These are phyloP conservation scores for Typha latifolia DNA, from an alignment of 176 grass and related monocot genomes.

Conservation along the genomic window DNA sequence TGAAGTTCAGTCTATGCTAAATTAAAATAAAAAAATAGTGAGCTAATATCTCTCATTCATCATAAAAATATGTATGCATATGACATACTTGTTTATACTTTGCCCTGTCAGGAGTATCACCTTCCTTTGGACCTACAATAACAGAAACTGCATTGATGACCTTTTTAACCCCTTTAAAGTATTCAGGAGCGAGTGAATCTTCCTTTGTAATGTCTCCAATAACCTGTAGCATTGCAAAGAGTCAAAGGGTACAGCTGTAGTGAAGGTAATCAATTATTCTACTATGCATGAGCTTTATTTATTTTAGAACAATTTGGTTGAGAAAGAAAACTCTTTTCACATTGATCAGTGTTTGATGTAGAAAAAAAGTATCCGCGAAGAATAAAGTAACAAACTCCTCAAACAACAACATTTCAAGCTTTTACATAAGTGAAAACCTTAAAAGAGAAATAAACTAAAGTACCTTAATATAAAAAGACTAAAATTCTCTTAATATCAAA, in stretches of 20 bases:
- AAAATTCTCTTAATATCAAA: too few species aligned
- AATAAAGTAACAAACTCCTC: neutral
- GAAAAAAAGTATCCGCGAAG: neutral
- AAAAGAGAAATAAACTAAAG: neutral
- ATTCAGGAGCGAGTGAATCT: constrained; percentile 54
- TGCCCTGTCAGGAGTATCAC: constrained; percentile 85
- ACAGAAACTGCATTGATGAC: constrained; percentile 85
- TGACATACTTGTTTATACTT: constrained; percentile 86
- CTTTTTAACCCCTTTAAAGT: constrained; percentile 78
- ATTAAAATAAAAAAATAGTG: constrained; percentile 1
- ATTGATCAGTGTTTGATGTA: neutral
- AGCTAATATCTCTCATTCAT: neutral
- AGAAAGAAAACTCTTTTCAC: too few species aligned
- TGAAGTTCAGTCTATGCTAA: neutral
- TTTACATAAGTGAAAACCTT: neutral
- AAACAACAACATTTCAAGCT: neutral
- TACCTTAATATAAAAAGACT: too few species aligned
- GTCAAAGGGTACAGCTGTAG: neutral
- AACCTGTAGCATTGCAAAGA: constrained; percentile 35
- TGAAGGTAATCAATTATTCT: neutral
- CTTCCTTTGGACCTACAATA: constrained; percentile 96
- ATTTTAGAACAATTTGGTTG: too few species aligned
- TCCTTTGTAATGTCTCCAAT: constrained; percentile 78
- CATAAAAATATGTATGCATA: neutral
- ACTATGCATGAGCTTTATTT: neutral